Conservation (phyloP, 805 yeast genomes). For the Cyberlindnera mississippiensis region DNA sequence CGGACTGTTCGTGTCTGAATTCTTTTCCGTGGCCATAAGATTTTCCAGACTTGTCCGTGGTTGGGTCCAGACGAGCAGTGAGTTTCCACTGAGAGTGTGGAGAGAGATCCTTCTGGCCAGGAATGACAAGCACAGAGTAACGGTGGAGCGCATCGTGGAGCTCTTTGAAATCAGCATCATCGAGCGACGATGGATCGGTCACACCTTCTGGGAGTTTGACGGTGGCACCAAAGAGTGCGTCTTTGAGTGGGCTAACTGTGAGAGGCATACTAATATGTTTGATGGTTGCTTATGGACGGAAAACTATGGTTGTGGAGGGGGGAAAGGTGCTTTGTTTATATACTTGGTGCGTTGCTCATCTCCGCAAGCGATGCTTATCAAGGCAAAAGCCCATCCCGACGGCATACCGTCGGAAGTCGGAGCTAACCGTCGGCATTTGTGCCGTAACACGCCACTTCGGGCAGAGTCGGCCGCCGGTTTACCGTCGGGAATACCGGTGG, state of each 20-base stretch:
- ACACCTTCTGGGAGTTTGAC: constrained; percentile 53
- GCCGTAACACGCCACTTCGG: too few relatives aligned
- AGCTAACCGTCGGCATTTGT: background rate
- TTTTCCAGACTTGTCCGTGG: constrained; percentile 45
- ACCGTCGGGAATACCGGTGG: background rate
- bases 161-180: constrained; percentile 57
- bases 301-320: too few relatives aligned
- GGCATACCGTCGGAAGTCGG: background rate
- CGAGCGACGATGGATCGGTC: constrained; percentile 67
- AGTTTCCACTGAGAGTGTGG: constrained; percentile 75
- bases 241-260: constrained; percentile 17
- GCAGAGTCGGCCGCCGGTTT: background rate
- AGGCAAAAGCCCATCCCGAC: background rate
- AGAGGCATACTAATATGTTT: constrained; percentile 8
- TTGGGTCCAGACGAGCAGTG: constrained; percentile 76
- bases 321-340: too few relatives aligned
- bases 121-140: constrained; percentile 71
- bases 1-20: constrained; percentile 59
- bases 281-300: too few relatives aligned
- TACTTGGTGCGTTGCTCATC: too few relatives aligned
- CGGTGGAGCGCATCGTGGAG: constrained; percentile 63
- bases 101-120: constrained; percentile 59
- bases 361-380: too few relatives aligned
- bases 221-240: constrained; percentile 63
- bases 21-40: constrained; percentile 85